These are phyloP conservation scores for Aspergillus tamarii DNA, from an alignment of 2,329 filamentous ascomycete species.

Conservation along the genomic window DNA sequence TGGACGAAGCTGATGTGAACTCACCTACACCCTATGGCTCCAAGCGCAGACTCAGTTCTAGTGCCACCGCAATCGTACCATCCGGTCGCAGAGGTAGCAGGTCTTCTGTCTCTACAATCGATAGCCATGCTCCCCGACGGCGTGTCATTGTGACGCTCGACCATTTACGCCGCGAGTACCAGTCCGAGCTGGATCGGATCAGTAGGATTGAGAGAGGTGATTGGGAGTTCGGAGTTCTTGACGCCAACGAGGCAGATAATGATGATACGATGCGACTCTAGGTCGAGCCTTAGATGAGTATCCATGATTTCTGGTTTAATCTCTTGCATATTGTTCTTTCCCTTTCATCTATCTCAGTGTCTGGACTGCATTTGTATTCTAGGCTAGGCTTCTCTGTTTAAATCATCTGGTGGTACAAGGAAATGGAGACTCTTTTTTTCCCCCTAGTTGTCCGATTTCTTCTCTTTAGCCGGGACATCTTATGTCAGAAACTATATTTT, in stretches of 20 bases:
- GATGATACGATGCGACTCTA: conserved; percentile 42
- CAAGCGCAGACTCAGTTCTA: conserved; percentile 27
- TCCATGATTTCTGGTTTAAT: conserved; percentile 9
- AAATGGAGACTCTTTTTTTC: background rate
- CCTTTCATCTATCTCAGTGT: background rate
- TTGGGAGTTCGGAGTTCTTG: conserved; percentile 69
- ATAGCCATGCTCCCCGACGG: conserved; percentile 45
- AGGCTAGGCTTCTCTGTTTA: conserved; percentile 4
- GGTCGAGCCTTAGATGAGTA: conserved; percentile 2
- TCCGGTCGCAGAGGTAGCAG: conserved; percentile 26
- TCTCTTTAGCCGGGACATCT: background rate
- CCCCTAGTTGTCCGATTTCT: background rate
- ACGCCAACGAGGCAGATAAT: conserved; percentile 32
- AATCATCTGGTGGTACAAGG: conserved; percentile 2
- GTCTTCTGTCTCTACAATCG: conserved; percentile 21
- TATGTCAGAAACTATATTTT: too few relatives aligned
- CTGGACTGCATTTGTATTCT: conserved; percentile 12
- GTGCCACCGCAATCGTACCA: conserved; percentile 25
- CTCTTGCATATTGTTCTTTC: background rate
- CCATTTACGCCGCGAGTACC: conserved; percentile 86
- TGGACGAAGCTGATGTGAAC: conserved; percentile 39
- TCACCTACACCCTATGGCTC: conserved; percentile 21
- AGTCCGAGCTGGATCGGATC: conserved; percentile 84
- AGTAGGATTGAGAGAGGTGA: conserved; percentile 86
- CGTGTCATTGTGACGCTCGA: conserved; percentile 82